A percentile compares a stretch with the other conserved stretches of the same genome.
These are phyloP conservation scores for Lithocarpus polystachyus DNA, from an alignment of 306 rosid species.

Conservation along the genomic window DNA sequence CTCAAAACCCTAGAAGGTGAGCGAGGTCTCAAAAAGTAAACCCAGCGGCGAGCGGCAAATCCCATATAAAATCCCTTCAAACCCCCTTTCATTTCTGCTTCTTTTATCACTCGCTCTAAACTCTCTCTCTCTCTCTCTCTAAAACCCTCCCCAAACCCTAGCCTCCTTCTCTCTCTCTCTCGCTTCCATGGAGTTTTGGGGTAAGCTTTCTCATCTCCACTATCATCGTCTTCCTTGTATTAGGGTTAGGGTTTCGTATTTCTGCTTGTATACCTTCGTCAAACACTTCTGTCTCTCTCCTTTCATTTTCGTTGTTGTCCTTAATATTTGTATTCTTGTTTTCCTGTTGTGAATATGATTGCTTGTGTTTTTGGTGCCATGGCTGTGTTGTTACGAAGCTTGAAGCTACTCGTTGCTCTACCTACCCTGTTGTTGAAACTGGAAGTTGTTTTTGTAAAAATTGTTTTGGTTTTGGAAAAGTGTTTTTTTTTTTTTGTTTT, in stretches of 20 bases:
- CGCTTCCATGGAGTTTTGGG: conserved; percentile 83
- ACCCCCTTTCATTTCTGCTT: neutral
- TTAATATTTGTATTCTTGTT: too few relatives aligned
- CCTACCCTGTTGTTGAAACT: too few relatives aligned
- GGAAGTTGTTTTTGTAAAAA: too few relatives aligned
- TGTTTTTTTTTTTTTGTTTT: too few relatives aligned
- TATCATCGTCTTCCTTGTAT: neutral
- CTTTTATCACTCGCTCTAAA: neutral
- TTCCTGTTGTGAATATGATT: too few relatives aligned
- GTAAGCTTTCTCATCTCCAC: conserved; percentile 26
- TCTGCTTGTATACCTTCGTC: neutral
- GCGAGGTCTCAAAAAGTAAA: neutral
- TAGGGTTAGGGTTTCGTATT: neutral
- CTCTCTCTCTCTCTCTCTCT: neutral
- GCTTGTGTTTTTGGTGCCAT: too few relatives aligned
- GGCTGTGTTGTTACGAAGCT: too few relatives aligned
- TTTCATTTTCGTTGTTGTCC: neutral
- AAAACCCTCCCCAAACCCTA: conserved; percentile 32
- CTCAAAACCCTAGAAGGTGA: conserved; percentile 37
- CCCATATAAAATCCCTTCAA: conserved; percentile 27
- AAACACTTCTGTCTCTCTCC: neutral
- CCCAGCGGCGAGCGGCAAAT: conserved; percentile 17
- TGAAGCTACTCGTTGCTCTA: too few relatives aligned
- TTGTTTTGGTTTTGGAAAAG: too few relatives aligned
- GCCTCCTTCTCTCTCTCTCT: neutral